Evolutionary conservation across 169 alveolate species (phyloP).

Genomic region (Plasmodium adleri): DNA sequence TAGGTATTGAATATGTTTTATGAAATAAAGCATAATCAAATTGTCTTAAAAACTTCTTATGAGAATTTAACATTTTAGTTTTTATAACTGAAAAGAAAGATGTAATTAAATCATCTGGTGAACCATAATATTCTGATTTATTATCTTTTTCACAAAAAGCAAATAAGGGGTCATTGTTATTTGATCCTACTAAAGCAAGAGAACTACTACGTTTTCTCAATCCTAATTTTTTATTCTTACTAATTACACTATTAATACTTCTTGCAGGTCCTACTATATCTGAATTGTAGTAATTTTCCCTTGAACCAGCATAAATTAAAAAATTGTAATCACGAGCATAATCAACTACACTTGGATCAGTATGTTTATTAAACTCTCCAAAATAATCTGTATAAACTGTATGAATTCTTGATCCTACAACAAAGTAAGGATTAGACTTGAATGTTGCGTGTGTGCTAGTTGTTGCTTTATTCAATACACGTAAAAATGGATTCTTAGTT

Average conservation of each 20-base stretch:
- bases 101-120: constrained; percentile 32
- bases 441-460: constrained; percentile 8
- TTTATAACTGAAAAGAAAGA: constrained; percentile 60
- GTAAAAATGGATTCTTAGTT: background rate
- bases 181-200: constrained; percentile 3
- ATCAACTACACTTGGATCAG: background rate
- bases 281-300: constrained; percentile 40
- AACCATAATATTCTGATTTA: constrained; percentile 21
- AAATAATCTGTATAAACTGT: too few relatives aligned
- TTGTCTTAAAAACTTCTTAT: constrained; percentile 29
- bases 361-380: background rate
- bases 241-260: constrained; percentile 10
- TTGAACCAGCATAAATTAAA: background rate
- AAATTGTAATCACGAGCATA: constrained; percentile 34
- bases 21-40: constrained; percentile 15
- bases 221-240: constrained; percentile 15
- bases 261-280: constrained; percentile 24
- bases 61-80: constrained; percentile 32
- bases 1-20: constrained; percentile 27
- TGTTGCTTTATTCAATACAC: background rate
- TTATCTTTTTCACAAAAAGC: constrained; percentile 15
- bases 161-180: background rate
- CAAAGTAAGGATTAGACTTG: background rate
- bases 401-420: too few relatives aligned
- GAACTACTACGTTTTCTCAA: constrained; percentile 53